These are phyloP conservation scores for Arachis stenosperma DNA, from an alignment of 306 rosid species.

Conservation along the genomic window DNA sequence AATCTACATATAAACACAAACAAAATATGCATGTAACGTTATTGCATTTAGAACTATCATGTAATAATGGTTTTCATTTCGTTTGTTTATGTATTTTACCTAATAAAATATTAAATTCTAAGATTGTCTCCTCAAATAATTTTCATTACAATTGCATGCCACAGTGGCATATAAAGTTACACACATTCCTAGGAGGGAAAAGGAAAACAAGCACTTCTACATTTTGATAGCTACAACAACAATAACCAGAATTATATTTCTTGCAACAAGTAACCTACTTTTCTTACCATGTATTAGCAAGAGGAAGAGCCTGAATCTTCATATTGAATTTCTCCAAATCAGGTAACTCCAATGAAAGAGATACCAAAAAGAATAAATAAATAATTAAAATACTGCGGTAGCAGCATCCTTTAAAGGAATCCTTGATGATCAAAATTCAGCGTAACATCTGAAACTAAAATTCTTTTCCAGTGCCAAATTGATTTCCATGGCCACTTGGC, in stretches of 20 bases:
- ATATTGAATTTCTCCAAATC: slow-evolving; percentile 37
- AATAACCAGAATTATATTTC: slow-evolving; percentile 24
- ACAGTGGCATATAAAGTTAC: background rate
- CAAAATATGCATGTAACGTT: no score
- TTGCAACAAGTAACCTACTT: background rate
- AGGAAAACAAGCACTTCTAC: no score
- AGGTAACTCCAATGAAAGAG: slow-evolving; percentile 21
- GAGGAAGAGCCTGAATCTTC: slow-evolving; percentile 8
- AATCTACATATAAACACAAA: no score
- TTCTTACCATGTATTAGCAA: slow-evolving; percentile 24
- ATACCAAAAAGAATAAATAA: background rate
- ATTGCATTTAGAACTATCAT: no score
- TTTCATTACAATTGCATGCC: background rate
- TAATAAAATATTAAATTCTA: no score
- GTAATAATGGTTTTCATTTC: no score
- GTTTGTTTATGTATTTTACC: no score
- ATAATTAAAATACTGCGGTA: no score
- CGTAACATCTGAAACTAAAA: slow-evolving; percentile 23
- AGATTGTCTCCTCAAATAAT: background rate
- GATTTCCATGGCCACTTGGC: slow-evolving; percentile 23
- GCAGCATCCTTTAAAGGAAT: background rate
- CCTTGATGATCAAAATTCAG: slow-evolving; percentile 16
- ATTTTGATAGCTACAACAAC: slow-evolving; percentile 9
- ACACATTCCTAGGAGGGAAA: no score
- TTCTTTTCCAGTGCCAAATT: slow-evolving; percentile 13